Base-by-base conservation (phyloP, 345 rosid species). In the Hibiscus tridactylites region DNA sequence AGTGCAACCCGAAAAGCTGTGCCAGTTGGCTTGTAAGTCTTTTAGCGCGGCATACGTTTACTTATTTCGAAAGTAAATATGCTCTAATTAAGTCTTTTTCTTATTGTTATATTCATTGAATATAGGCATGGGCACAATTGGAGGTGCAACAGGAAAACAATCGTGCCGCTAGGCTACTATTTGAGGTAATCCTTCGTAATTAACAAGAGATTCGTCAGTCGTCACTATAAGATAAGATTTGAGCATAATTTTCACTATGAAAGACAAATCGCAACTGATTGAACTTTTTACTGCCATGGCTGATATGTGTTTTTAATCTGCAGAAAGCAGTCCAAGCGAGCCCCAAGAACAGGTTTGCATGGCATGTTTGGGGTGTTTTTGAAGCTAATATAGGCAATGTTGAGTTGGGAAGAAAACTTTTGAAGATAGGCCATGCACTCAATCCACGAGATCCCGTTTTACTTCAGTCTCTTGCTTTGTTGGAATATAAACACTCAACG, bases 1-100 rank as follows among this genome's bases (percentile, higher is more conserved):
- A 88, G 57, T 87, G 80, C 71, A 95, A 95, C 76, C 88, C 93
- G 0, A 95, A 82, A 74, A 95, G 99, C 83, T 92, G 97, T 63
- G 97, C 99, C 47, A 90, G 99, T 86, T 95, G 99, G 99, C 88
- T 95, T 73, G 99, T 95, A 87, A 90, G 92, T 89, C 73, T 73
- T 80, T 9, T 52, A 39, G 44, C 69, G 56, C 68, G 17, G 26
- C 59, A 11, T 44, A 16, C 73, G 39, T 54, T 13, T 49, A 50
- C 61, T 33, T 65, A 16, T 70, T 39, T 47, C 0, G 15, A 33
- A 11, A 24, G 4, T 21, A 24, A 35, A 5, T 37, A 2, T 16
- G 49, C 54, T 67, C 28, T 33, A 15, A 52, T n/a, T 19, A 44
- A 16, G 39, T 68, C 3, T 68, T 58, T 53, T 58, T 53, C 35